Percentiles rank a stretch among this genome's conserved stretches.
These are phyloP conservation scores for Lenwebbia sp. DNA, from an alignment of 345 rosid species.

Conservation along the genomic window DNA sequence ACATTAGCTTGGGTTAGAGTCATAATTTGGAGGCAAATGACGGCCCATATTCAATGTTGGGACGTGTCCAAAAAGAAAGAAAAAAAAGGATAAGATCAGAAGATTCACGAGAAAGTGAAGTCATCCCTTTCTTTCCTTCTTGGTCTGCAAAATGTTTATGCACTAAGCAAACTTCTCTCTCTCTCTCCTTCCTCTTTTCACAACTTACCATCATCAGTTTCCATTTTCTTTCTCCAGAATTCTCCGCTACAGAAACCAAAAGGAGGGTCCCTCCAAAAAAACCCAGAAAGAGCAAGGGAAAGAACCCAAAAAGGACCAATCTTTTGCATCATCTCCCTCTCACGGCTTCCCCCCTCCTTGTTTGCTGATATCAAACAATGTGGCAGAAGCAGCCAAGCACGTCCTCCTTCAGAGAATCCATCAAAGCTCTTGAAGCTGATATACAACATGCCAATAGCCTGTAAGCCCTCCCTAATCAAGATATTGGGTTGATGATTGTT, in stretches of 20 bases:
- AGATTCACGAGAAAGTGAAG: constrained; percentile 10
- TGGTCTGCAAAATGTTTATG: constrained; percentile 18
- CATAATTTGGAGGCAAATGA: neutral
- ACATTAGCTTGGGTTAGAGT: neutral
- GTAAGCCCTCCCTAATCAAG: constrained; percentile 14
- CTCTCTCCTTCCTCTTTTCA: neutral
- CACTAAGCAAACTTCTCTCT: neutral
- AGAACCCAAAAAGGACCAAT: neutral
- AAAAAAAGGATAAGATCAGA: neutral
- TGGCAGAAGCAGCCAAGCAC: constrained; percentile 31
- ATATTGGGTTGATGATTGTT: neutral
- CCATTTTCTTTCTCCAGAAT: neutral
- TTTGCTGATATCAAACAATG: constrained; percentile 13
- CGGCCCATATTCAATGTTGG: neutral
- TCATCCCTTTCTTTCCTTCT: constrained; percentile 36
- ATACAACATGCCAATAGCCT: constrained; percentile 54
- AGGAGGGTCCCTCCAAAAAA: neutral
- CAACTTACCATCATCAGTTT: constrained; percentile 3
- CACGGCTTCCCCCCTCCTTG: neutral
- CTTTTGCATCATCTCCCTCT: neutral
- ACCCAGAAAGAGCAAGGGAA: constrained; percentile 3
- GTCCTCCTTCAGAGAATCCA: constrained; percentile 47
- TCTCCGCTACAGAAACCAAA: neutral
- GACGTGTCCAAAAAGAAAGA: neutral
- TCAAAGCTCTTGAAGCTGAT: constrained; percentile 55